phyloP scores from a whole-genome alignment of 441 rosid genomes.

The Bruguiera hainesii region DNA sequence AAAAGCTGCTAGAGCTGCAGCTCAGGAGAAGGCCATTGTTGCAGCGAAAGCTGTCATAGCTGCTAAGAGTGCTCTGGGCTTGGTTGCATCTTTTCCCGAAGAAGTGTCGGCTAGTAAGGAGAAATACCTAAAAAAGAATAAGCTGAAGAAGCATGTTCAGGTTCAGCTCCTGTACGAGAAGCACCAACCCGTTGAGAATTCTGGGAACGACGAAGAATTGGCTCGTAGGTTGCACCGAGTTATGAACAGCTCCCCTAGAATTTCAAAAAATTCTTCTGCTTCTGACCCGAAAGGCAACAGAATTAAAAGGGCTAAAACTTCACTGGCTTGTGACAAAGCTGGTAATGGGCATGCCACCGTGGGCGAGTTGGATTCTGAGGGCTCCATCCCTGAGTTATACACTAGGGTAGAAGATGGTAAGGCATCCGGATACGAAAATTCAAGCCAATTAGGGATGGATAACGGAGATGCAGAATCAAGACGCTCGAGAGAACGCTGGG shows the following conservation, averaged over 20 bases:
- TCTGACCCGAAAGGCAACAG: conserved; percentile 48
- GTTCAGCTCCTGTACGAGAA: conserved; percentile 76
- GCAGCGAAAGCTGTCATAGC: conserved; percentile 74
- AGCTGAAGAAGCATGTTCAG: conserved; percentile 87
- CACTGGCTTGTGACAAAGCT: conserved; percentile 30
- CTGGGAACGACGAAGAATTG: conserved; percentile 57
- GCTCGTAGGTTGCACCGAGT: conserved; percentile 64
- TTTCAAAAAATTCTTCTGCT: conserved; percentile 45
- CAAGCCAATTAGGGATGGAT: conserved; percentile 20
- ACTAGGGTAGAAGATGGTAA: conserved; percentile 35
- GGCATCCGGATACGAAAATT: conserved; percentile 27
- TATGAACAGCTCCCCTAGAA: conserved; percentile 77
- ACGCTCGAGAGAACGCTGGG: conserved; percentile 36
- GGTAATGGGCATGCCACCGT: conserved; percentile 43
- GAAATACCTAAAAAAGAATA: conserved; percentile 47
- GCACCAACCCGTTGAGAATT: conserved; percentile 39
- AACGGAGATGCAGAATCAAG: conserved; percentile 43
- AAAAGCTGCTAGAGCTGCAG: conserved; percentile 69
- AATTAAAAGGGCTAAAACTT: conserved; percentile 50
- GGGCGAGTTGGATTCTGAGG: conserved; percentile 55
- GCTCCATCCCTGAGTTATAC: conserved; percentile 38
- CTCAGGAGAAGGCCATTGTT: conserved; percentile 69
- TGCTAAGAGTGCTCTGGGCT: conserved; percentile 70
- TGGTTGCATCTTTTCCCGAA: conserved; percentile 59
- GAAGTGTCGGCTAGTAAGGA: conserved; percentile 45